phyloP scores from a whole-genome alignment of 2,329 filamentous ascomycete genomes.

The Fusarium musae region DNA sequence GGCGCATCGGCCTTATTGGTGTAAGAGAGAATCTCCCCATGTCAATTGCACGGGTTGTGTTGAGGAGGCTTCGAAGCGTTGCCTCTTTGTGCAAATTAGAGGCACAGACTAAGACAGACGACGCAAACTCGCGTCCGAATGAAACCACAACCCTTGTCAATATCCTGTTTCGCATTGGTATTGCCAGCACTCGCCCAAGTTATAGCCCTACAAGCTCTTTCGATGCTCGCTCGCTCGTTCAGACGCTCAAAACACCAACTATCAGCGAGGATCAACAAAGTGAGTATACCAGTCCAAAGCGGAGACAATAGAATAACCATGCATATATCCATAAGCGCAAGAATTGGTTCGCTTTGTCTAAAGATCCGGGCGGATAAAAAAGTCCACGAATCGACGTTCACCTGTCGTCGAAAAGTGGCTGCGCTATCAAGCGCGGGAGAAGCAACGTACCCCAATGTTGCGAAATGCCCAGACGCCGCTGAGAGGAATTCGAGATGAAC shows the following conservation, averaged over 20 bases:
- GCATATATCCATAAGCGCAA: constrained; percentile 6
- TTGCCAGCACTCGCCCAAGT: background rate
- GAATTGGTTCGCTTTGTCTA: constrained; percentile 1
- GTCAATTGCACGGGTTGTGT: constrained; percentile 22
- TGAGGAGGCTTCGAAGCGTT: background rate
- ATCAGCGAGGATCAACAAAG: background rate
- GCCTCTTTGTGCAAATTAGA: constrained; percentile 14
- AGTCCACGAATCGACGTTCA: constrained; percentile 38
- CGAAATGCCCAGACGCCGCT: constrained; percentile 16
- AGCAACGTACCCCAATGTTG: constrained; percentile 3
- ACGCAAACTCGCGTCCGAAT: constrained; percentile 21
- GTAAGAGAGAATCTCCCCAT: constrained; percentile 37
- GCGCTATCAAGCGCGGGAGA: constrained; percentile 3
- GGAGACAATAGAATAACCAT: background rate
- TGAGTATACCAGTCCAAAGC: background rate
- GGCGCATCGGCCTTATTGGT: constrained; percentile 35
- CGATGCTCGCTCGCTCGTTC: too few species aligned
- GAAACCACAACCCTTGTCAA: constrained; percentile 8
- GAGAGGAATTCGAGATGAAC: constrained; percentile 1
- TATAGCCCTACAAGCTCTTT: background rate
- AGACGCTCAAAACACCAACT: background rate
- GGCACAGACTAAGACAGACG: constrained; percentile 14
- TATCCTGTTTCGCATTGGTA: background rate
- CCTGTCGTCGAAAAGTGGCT: constrained; percentile 12
- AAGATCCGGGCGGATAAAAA: constrained; percentile 23